phyloP scores from a whole-genome alignment of 345 rosid genomes.

The Mercurialis annua region DNA sequence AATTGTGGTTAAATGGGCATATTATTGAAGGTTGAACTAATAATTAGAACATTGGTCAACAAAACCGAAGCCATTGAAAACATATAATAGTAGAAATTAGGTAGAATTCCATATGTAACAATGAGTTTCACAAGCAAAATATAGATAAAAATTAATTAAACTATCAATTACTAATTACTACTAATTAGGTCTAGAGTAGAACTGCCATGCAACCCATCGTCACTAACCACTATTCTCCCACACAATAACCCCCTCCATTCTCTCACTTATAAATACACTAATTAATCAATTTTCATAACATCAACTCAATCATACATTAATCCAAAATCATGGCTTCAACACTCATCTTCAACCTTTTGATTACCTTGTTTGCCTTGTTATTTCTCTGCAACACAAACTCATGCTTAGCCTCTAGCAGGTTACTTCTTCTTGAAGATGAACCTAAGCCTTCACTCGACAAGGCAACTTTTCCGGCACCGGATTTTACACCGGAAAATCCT shows the following conservation, averaged over 20 bases:
- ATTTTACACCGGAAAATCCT: neutral
- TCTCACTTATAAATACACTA: neutral
- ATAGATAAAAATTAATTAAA: neutral
- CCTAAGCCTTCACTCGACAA: neutral
- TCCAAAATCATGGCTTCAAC: neutral
- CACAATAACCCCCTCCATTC: neutral
- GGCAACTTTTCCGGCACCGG: constrained; percentile 9
- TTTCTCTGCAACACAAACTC: neutral
- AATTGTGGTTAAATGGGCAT: too few relatives aligned
- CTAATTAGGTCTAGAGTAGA: constrained; percentile 14
- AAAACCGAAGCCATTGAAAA: neutral
- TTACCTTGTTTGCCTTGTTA: neutral
- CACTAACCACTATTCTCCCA: neutral
- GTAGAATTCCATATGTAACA: neutral
- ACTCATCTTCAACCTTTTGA: neutral
- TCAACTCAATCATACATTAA: neutral
- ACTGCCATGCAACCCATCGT: constrained; percentile 7
- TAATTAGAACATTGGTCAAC: neutral
- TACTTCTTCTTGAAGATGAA: neutral
- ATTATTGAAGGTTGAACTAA: too few relatives aligned
- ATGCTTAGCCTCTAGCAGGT: constrained; percentile 3
- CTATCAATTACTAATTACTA: too few relatives aligned
- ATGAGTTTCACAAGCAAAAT: neutral
- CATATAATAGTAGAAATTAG: neutral
- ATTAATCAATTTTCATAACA: neutral